A percentile compares a stretch with the other conserved stretches of the same genome.
These are phyloP conservation scores for Sphaerulina musiva DNA, from an alignment of 2,329 filamentous ascomycete genomes.

Conservation along the genomic window DNA sequence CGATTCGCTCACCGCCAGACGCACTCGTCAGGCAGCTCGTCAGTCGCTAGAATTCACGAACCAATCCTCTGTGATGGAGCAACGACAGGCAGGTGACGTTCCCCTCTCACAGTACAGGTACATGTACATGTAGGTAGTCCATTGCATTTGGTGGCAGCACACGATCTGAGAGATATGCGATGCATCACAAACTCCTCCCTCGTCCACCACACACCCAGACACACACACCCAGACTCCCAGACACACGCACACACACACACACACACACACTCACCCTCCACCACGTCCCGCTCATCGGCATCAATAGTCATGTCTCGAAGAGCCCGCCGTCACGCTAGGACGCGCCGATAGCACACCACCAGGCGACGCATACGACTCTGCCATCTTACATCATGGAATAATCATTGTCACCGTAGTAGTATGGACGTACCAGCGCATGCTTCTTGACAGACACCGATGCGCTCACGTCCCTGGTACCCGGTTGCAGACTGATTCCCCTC, in stretches of 20 bases:
- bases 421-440: conserved; percentile 22
- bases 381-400: conserved; percentile 13
- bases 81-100: neutral
- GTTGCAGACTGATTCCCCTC: conserved; percentile 20
- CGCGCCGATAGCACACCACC: conserved; percentile 16
- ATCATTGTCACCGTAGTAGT: conserved; percentile 20
- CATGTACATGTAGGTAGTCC: neutral
- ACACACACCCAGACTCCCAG: neutral
- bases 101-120: neutral
- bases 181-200: conserved; percentile 16
- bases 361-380: conserved; percentile 13
- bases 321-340: conserved; percentile 14
- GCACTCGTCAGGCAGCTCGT: conserved; percentile 4
- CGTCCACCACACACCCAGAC: neutral
- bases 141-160: conserved; percentile 18
- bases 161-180: conserved; percentile 12
- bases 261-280: no score
- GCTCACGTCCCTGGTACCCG: conserved; percentile 26
- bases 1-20: conserved; percentile 3
- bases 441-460: conserved; percentile 25
- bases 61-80: no score
- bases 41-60: no score
- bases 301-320: neutral
- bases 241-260: neutral
- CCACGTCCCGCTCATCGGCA: neutral